phyloP scores from a whole-genome alignment of 2,329 filamentous ascomycete species.

The Colletotrichum sp. region DNA sequence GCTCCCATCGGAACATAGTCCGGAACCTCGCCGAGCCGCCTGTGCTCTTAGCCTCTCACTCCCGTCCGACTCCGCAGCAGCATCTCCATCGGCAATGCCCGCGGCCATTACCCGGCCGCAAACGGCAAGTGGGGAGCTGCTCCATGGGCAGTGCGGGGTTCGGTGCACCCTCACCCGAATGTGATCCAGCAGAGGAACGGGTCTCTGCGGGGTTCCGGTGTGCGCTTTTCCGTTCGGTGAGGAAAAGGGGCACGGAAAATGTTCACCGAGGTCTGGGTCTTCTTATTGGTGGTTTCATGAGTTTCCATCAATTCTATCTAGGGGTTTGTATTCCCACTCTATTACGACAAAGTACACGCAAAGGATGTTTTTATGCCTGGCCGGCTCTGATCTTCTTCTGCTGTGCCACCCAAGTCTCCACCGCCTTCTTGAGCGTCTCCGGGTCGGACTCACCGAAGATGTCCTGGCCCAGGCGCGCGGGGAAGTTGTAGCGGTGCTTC shows the following conservation, averaged over 20 bases:
- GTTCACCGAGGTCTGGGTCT: background rate
- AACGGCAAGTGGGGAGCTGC: background rate
- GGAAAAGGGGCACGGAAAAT: conserved; percentile 1
- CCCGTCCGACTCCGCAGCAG: conserved; percentile 1
- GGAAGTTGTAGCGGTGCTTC: conserved; percentile 48
- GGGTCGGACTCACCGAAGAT: conserved; percentile 46
- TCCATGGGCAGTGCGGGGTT: conserved; percentile 2
- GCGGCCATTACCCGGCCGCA: background rate
- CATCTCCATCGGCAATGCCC: background rate
- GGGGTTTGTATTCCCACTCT: background rate
- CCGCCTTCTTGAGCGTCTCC: conserved; percentile 38
- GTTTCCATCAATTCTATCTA: background rate
- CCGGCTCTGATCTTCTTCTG: conserved; percentile 33
- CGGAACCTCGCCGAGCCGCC: conserved; percentile 12
- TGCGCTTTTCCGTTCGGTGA: conserved; percentile 5
- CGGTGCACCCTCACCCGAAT: conserved; percentile 9
- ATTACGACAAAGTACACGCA: background rate
- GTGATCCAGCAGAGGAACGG: background rate
- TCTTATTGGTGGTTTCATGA: background rate
- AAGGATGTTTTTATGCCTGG: too few relatives aligned
- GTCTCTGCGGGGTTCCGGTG: background rate
- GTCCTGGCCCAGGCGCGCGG: conserved; percentile 43
- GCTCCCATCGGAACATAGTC: conserved; percentile 3
- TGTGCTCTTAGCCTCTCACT: background rate
- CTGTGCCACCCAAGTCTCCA: conserved; percentile 37